These are phyloP conservation scores for Spergularia bocconei DNA, from an alignment of 148 eudicot genomes.

Conservation along the genomic window DNA sequence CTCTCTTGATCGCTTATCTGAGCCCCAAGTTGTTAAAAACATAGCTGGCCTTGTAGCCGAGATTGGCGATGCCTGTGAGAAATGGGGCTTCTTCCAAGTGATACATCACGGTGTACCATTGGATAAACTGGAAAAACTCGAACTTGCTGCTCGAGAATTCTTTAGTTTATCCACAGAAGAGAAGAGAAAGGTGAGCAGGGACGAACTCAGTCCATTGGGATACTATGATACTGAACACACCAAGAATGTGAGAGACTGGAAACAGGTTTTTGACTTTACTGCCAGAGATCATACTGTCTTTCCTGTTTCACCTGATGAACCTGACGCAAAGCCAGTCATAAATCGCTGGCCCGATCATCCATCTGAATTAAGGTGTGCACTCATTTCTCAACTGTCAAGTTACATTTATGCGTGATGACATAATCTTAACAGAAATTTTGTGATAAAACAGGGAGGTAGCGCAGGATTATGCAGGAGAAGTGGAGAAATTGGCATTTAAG, in stretches of 20 bases:
- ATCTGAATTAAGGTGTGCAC: constrained; percentile 29
- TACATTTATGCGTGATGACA: no score
- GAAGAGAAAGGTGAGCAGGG: constrained; percentile 44
- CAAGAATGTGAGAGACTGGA: constrained; percentile 56
- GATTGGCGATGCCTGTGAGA: constrained; percentile 41
- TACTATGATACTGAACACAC: constrained; percentile 51
- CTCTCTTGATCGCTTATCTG: constrained; percentile 23
- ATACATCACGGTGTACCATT: constrained; percentile 47
- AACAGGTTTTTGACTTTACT: constrained; percentile 45
- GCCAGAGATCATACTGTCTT: constrained; percentile 16
- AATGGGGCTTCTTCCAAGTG: constrained; percentile 62
- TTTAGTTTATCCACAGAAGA: constrained; percentile 37
- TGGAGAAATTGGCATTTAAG: constrained; percentile 5
- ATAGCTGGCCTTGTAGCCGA: constrained; percentile 20
- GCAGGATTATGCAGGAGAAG: background rate
- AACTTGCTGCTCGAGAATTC: constrained; percentile 34
- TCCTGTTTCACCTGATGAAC: constrained; percentile 33
- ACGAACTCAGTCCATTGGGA: constrained; percentile 39
- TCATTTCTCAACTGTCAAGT: background rate
- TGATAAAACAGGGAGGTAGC: constrained; percentile 6
- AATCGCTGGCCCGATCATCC: constrained; percentile 49
- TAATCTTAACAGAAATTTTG: background rate
- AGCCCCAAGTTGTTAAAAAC: background rate
- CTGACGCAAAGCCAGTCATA: constrained; percentile 12
- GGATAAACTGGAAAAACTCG: constrained; percentile 29